These are phyloP conservation scores for Carex parvula DNA, from an alignment of 176 grass and related monocot species.

Conservation along the genomic window DNA sequence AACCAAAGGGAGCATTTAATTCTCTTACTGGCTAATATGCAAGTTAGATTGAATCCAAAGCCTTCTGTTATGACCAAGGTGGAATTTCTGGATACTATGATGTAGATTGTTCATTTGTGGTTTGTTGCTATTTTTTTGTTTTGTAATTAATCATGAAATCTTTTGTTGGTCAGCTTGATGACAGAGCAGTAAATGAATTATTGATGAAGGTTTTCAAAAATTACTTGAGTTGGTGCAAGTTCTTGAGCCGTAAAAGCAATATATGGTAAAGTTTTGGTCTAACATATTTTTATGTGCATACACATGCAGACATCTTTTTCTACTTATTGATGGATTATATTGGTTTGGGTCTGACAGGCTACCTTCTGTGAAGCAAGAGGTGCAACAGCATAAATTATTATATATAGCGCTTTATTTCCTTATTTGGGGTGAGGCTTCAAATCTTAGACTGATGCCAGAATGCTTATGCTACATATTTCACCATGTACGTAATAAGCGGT, in stretches of 20 bases:
- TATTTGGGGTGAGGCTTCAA: slow-evolving; percentile 97
- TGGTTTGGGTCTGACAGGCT: slow-evolving; percentile 38
- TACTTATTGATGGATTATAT: not conserved
- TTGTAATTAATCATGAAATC: slow-evolving; percentile 28
- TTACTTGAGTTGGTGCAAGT: slow-evolving; percentile 91
- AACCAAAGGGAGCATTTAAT: slow-evolving; percentile 98
- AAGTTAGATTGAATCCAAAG: slow-evolving; percentile 70
- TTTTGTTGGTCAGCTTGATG: slow-evolving; percentile 72
- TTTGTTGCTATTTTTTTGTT: slow-evolving; percentile 17
- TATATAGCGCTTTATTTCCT: slow-evolving; percentile 96
- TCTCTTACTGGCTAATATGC: slow-evolving; percentile 84
- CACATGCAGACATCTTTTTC: not conserved
- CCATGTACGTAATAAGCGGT: slow-evolving; percentile 40
- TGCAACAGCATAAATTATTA: slow-evolving; percentile 94
- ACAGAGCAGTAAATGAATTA: slow-evolving; percentile 84
- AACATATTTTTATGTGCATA: not conserved
- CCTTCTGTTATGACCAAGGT: slow-evolving; percentile 66
- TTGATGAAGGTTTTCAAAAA: slow-evolving; percentile 84
- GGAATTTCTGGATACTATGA: slow-evolving; percentile 5
- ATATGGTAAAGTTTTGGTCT: slow-evolving; percentile 53
- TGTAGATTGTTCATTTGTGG: not conserved
- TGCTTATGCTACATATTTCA: slow-evolving; percentile 96
- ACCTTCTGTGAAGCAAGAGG: slow-evolving; percentile 90
- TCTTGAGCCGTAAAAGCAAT: slow-evolving; percentile 84
- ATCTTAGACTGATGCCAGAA: slow-evolving; percentile 90